These are phyloP conservation scores for Massariosphaeria phaeospora DNA, from an alignment of 495 filamentous ascomycete genomes.

Conservation along the genomic window DNA sequence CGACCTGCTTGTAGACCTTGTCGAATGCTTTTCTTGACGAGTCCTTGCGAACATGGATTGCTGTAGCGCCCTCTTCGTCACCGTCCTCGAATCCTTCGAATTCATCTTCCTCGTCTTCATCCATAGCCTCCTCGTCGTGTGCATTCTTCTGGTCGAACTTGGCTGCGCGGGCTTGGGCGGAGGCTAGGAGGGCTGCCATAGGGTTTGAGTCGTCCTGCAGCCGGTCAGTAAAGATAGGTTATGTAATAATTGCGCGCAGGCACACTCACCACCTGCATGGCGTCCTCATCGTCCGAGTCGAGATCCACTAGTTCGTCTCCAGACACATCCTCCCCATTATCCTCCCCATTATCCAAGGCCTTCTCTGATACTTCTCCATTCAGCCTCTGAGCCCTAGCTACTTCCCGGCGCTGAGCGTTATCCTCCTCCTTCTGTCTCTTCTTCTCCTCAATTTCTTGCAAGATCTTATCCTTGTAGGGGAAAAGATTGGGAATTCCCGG, in stretches of 20 bases:
- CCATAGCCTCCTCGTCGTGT: conserved; percentile 47
- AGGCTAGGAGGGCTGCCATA: conserved; percentile 90
- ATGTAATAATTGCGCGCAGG: conserved; percentile 30
- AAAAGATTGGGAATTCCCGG: conserved; percentile 96
- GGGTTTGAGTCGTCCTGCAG: conserved; percentile 66
- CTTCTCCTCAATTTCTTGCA: conserved; percentile 89
- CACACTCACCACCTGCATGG: conserved; percentile 34
- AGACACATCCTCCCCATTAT: conserved; percentile 45
- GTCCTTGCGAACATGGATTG: conserved; percentile 50
- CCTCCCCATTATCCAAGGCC: conserved; percentile 45
- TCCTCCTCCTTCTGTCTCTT: conserved; percentile 77
- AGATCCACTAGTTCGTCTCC: conserved; percentile 37
- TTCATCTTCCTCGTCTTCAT: conserved; percentile 47
- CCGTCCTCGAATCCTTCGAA: conserved; percentile 35
- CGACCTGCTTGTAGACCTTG: conserved; percentile 94
- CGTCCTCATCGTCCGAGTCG: conserved; percentile 43
- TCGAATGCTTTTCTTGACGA: conserved; percentile 81
- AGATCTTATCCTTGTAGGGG: conserved; percentile 92
- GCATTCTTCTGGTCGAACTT: conserved; percentile 63
- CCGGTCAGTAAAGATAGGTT: conserved; percentile 8
- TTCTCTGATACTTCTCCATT: conserved; percentile 43
- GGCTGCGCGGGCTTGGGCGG: conserved; percentile 76
- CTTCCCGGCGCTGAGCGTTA: conserved; percentile 59
- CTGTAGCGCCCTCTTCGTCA: conserved; percentile 40
- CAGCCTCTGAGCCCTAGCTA: conserved; percentile 59